A percentile compares a stretch with the other conserved stretches of the same genome.
phyloP scores from a whole-genome alignment of 768 basidiomycete genomes.

The Rhizopogon sp. region DNA sequence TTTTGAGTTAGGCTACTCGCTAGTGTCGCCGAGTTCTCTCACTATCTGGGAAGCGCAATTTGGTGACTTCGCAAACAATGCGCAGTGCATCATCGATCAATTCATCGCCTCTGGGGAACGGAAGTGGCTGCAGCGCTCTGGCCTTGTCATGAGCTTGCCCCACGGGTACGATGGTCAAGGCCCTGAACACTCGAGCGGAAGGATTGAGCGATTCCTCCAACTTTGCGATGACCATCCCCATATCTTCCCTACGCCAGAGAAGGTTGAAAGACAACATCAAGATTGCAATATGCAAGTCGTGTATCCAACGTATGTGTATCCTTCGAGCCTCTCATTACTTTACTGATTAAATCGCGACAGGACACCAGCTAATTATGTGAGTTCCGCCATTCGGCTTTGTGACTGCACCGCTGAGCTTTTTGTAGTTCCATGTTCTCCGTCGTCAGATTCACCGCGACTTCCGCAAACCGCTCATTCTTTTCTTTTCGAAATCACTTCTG shows the following conservation, averaged over 20 bases:
- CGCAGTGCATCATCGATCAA: conserved; percentile 97
- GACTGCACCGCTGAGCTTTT: conserved; percentile 3
- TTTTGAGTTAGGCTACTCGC: conserved; percentile 97
- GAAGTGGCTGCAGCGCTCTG: conserved; percentile 95
- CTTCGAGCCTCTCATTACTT: neutral
- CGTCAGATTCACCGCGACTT: conserved; percentile 97
- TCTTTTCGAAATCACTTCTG: conserved; percentile 96
- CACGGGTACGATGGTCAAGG: conserved; percentile 99
- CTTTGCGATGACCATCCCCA: conserved; percentile 97
- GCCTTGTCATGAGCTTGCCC: conserved; percentile 82
- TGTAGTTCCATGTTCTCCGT: conserved; percentile 91
- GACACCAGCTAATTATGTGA: conserved; percentile 90
- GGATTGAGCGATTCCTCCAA: conserved; percentile 95
- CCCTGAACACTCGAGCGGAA: conserved; percentile 94
- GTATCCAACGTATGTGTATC: conserved; percentile 76
- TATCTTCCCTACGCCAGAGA: conserved; percentile 81
- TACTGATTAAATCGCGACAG: conserved; percentile 32
- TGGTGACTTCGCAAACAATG: conserved; percentile 97
- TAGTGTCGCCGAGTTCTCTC: conserved; percentile 89
- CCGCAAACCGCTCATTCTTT: conserved; percentile 83
- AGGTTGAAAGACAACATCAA: conserved; percentile 93
- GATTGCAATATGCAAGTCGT: conserved; percentile 99
- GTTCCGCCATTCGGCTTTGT: conserved; percentile 10
- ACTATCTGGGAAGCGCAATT: conserved; percentile 99
- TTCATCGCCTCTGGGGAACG: conserved; percentile 97